Evolutionary conservation across 768 basidiomycete species (phyloP).

Genomic region (Lentinula sp.): DNA sequence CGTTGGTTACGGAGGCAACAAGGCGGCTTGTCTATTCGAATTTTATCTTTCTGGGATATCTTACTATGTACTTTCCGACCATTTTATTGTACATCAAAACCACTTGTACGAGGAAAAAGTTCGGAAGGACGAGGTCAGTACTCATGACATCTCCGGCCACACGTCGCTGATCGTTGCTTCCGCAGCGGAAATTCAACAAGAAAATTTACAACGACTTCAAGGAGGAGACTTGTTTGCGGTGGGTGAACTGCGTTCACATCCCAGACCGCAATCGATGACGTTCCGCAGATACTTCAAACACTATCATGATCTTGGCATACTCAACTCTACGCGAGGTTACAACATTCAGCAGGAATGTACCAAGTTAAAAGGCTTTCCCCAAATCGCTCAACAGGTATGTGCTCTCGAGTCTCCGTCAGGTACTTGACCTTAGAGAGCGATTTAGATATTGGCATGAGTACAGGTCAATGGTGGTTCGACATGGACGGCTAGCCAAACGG

Average conservation of each 20-base stretch:
- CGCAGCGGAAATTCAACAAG: conserved; percentile 67
- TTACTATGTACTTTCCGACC: conserved; percentile 79
- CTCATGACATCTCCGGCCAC: not conserved
- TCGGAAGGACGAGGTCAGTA: conserved; percentile 59
- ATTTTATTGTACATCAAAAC: conserved; percentile 86
- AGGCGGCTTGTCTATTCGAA: conserved; percentile 88
- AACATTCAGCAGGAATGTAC: conserved; percentile 61
- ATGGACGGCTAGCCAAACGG: too few species aligned
- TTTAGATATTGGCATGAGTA: not conserved
- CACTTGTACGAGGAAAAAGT: conserved; percentile 76
- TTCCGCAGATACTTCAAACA: conserved; percentile 53
- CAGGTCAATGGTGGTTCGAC: too few species aligned
- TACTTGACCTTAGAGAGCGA: not conserved
- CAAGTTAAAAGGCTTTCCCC: conserved; percentile 49
- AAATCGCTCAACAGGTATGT: conserved; percentile 31
- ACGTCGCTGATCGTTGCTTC: not conserved
- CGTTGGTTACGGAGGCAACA: conserved; percentile 88
- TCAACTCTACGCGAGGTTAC: conserved; percentile 43
- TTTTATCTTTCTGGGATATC: conserved; percentile 85
- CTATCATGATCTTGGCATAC: conserved; percentile 43
- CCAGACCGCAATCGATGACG: not conserved
- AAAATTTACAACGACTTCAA: conserved; percentile 75
- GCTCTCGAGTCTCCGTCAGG: not conserved
- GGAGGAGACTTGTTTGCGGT: conserved; percentile 72
- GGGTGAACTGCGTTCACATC: conserved; percentile 2